Conservation (phyloP, 2,329 filamentous ascomycete genomes). For the Arthroderma sp. region DNA sequence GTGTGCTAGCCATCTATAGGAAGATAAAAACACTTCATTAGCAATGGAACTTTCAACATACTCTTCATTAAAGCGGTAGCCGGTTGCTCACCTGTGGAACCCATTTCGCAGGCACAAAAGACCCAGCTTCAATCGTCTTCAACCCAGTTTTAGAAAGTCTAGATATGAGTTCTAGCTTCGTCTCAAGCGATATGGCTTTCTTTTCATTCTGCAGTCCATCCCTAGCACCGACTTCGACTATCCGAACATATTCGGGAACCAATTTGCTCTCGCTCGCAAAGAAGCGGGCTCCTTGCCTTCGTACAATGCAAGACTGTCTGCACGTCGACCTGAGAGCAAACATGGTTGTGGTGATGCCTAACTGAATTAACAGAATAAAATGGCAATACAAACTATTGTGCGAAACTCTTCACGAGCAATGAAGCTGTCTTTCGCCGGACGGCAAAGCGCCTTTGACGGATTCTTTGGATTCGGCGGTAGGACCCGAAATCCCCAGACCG, state of each 20-base stretch:
- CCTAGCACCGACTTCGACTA: conserved; percentile 41
- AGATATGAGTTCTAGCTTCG: conserved; percentile 37
- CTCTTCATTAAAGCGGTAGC: not conserved
- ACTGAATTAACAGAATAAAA: too few relatives aligned
- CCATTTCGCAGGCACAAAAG: conserved; percentile 42
- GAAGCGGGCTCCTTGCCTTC: conserved; percentile 13
- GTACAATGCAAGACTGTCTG: not conserved
- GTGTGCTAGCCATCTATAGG: conserved; percentile 49
- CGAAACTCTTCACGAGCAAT: too few relatives aligned
- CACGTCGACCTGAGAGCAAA: conserved; percentile 17
- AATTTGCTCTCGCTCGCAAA: conserved; percentile 29
- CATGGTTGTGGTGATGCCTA: conserved; percentile 8
- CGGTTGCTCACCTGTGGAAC: conserved; percentile 35
- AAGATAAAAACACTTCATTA: not conserved
- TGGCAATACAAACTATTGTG: too few relatives aligned
- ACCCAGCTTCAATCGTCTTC: conserved; percentile 39
- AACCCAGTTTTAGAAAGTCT: conserved; percentile 36
- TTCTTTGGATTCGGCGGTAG: too few relatives aligned
- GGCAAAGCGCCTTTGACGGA: too few relatives aligned
- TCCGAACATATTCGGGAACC: conserved; percentile 37
- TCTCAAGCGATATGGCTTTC: conserved; percentile 33
- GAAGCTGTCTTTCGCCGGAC: too few relatives aligned
- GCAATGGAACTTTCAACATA: conserved; percentile 1
- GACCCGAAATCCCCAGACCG: too few relatives aligned
- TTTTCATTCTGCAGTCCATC: conserved; percentile 44